phyloP scores from a whole-genome alignment of 1,284 basidiomycete genomes.

The Moniliella sp. region DNA sequence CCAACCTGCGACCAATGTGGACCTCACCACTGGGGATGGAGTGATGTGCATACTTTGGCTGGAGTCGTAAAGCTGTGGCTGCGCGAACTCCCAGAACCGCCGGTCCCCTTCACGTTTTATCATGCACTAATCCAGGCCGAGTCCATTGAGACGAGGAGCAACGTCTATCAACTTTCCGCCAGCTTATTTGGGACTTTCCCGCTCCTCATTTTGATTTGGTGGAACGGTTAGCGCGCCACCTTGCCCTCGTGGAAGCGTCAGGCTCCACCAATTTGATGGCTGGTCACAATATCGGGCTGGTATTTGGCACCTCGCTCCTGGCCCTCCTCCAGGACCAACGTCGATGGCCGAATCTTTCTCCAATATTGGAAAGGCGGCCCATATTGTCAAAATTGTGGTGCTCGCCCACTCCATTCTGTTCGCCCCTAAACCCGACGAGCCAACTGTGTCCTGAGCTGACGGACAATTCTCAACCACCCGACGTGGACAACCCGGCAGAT shows the following conservation, averaged over 20 bases:
- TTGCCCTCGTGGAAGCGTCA: conserved; percentile 19
- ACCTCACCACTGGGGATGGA: conserved; percentile 17
- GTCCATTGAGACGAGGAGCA: conserved; percentile 17
- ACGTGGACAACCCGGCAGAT: no score
- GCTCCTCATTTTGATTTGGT: conserved; percentile 22
- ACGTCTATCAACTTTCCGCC: conserved; percentile 22
- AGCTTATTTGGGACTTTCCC: conserved; percentile 24
- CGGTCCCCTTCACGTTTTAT: conserved; percentile 28
- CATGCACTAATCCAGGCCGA: conserved; percentile 24
- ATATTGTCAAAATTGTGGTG: conserved; percentile 29
- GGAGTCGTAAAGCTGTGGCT: conserved; percentile 29
- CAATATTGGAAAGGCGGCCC: conserved; percentile 26
- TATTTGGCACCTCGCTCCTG: conserved; percentile 30
- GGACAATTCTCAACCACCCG: no score
- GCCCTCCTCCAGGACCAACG: conserved; percentile 17
- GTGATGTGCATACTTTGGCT: conserved; percentile 28
- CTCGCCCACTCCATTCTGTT: conserved; percentile 28
- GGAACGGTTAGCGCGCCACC: conserved; percentile 20
- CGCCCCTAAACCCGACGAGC: conserved; percentile 23
- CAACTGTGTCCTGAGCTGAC: no score
- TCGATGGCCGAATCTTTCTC: conserved; percentile 17
- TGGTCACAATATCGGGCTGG: conserved; percentile 28
- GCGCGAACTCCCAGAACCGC: conserved; percentile 28
- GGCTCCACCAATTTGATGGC: conserved; percentile 26
- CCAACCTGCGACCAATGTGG: conserved; percentile 13